Evolutionary conservation across 352 stramenopile species (phyloP).

Genomic region (Pythium aquatile): DNA sequence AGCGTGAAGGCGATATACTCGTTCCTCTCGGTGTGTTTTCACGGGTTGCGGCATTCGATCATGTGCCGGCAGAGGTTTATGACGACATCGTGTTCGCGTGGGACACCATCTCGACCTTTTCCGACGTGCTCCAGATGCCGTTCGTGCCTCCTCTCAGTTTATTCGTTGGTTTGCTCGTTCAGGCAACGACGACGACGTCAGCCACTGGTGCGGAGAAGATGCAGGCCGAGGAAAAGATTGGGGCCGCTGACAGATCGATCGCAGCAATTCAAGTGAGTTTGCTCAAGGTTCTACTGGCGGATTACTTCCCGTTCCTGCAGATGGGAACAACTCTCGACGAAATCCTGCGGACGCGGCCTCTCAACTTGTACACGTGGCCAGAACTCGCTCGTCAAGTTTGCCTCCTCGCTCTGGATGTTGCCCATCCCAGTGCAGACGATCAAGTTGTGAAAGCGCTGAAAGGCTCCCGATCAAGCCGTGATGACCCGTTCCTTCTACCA

Average conservation of each 20-base stretch:
- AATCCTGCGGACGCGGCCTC: constrained; percentile 65
- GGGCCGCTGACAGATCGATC: constrained; percentile 46
- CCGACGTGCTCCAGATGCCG: constrained; percentile 55
- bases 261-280: constrained; percentile 54
- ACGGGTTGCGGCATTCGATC: constrained; percentile 35
- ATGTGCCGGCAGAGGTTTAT: constrained; percentile 42
- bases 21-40: constrained; percentile 41
- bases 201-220: constrained; percentile 25
- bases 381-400: constrained; percentile 76
- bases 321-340: constrained; percentile 68
- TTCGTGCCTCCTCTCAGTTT: constrained; percentile 45
- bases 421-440: constrained; percentile 66
- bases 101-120: constrained; percentile 77
- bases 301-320: constrained; percentile 73
- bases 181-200: constrained; percentile 29
- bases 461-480: constrained; percentile 65
- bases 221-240: constrained; percentile 41
- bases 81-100: constrained; percentile 70
- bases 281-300: constrained; percentile 46
- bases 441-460: constrained; percentile 75
- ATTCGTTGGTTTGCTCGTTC: constrained; percentile 52
- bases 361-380: constrained; percentile 81
- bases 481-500: constrained; percentile 59
- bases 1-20: background rate
- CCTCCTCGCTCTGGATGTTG: constrained; percentile 68